Evolutionary conservation across 228 moss, liverwort and hornwort species (phyloP), one percentile per base, ranked within the genome.

Genomic region (Sphagnum magellanicum): DNA sequence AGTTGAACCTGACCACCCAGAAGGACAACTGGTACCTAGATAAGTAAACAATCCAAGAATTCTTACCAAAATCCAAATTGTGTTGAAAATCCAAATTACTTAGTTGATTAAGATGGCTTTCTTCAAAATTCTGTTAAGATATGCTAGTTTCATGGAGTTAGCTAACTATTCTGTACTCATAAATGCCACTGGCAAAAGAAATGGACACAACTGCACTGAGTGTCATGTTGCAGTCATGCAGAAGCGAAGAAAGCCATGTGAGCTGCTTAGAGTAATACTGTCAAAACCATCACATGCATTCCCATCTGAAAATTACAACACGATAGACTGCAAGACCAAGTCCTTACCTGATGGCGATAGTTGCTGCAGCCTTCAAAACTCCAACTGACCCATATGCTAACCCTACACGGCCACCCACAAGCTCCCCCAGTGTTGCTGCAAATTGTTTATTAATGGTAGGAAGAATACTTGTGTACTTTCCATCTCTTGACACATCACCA

Each of bases 361-460:
- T 89, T 53, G 81, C 87, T 61, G 89, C 87, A 53, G 81, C 89
- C 62, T 92, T 92, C 49, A 92, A 74, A 14, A 92, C 81, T 69
- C 87, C 91, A 74, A 92, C 91, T n/a, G 91, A 92, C 67, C 91
- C 91, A 63, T 83, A 83, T 63, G 91, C 91, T 68, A 92, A 73
- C 68, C 89, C 91, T 67, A 92, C 91, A 63, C 91, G 79, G 50
- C 91, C 91, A 50, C 91, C 91, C 60, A 92, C 91, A 70, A 92
- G 91, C 81, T 92, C 91, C 61, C 91, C 91, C 67, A 92, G 71
- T 15, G 89, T 92, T 64, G 91, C 91, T 65, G 91, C 91, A 74
- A 92, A 92, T 63, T 89, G 84, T 78, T 89, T 92, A 59, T 87
- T 92, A 68, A 92, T 80, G 55, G 89, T 92, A 8, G 91, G 87